phyloP scores from a whole-genome alignment of 2,329 filamentous ascomycete species.

The Trichoderma simmonsii region DNA sequence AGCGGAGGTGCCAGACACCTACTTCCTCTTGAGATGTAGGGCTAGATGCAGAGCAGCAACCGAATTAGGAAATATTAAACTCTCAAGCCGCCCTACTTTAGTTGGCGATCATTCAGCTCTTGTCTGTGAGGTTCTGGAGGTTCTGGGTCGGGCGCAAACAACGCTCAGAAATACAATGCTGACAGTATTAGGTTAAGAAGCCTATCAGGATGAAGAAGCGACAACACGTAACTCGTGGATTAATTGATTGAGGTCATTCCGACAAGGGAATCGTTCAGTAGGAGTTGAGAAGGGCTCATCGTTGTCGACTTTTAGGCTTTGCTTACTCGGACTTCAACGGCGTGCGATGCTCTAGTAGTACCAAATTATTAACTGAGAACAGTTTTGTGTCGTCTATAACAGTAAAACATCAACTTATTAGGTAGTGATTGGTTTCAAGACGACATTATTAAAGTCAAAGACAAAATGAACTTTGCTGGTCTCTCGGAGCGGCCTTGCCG shows the following conservation, averaged over 20 bases:
- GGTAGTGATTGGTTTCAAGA: background rate
- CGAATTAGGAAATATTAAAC: background rate
- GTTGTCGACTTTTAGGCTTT: background rate
- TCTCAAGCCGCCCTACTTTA: background rate
- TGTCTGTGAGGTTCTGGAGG: background rate
- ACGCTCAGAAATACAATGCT: background rate
- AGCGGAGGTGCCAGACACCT: background rate
- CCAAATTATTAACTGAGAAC: background rate
- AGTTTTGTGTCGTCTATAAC: background rate
- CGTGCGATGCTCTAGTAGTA: background rate
- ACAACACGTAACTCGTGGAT: background rate
- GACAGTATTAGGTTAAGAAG: background rate
- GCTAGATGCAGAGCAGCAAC: background rate
- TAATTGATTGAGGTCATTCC: background rate
- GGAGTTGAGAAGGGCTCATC: background rate
- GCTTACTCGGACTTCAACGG: background rate
- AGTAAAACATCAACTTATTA: background rate
- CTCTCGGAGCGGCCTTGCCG: background rate
- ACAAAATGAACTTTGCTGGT: background rate
- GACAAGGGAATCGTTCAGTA: background rate
- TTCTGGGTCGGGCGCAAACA: background rate
- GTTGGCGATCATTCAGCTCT: background rate
- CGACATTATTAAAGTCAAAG: background rate
- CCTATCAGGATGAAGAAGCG: background rate
- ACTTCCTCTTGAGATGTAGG: background rate